phyloP scores from a whole-genome alignment of 2,329 filamentous ascomycete genomes.

The Verticillium nonalfalfae region DNA sequence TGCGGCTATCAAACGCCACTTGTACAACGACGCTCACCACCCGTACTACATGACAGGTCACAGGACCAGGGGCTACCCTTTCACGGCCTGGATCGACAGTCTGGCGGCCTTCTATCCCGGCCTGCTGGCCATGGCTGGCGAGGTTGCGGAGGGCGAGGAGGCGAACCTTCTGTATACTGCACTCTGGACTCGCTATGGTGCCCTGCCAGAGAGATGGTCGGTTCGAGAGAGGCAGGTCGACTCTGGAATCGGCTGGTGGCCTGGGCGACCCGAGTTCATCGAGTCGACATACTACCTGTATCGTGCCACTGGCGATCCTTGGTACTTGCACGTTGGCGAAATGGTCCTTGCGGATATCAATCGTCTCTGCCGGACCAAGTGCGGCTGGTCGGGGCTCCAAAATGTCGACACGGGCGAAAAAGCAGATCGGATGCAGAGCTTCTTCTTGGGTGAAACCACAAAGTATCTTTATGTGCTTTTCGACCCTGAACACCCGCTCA shows the following conservation, averaged over 20 bases:
- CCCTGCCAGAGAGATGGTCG: slow-evolving; percentile 91
- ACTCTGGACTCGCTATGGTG: slow-evolving; percentile 91
- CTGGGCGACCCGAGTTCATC: slow-evolving; percentile 90
- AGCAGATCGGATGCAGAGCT: slow-evolving; percentile 96
- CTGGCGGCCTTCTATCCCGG: slow-evolving; percentile 94
- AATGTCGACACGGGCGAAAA: slow-evolving; percentile 78
- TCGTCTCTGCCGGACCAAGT: slow-evolving; percentile 80
- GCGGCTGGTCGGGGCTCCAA: slow-evolving; percentile 88
- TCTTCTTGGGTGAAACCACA: slow-evolving; percentile 92
- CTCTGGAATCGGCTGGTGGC: slow-evolving; percentile 87
- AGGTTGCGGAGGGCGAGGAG: slow-evolving; percentile 85
- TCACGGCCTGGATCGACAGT: slow-evolving; percentile 94
- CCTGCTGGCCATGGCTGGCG: slow-evolving; percentile 75
- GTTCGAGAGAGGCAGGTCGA: slow-evolving; percentile 78
- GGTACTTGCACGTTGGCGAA: slow-evolving; percentile 93
- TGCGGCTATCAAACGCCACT: slow-evolving; percentile 78
- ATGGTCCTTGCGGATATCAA: slow-evolving; percentile 90
- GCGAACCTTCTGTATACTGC: slow-evolving; percentile 88
- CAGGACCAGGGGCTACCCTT: slow-evolving; percentile 76
- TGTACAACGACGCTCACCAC: slow-evolving; percentile 82
- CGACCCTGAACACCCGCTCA: slow-evolving; percentile 78
- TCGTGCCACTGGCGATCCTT: slow-evolving; percentile 85
- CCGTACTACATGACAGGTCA: slow-evolving; percentile 93
- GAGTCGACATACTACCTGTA: slow-evolving; percentile 98
- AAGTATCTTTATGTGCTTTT: slow-evolving; percentile 95